Base-by-base conservation (phyloP, 805 yeast genomes). In the Barnettozyma siamensis region DNA sequence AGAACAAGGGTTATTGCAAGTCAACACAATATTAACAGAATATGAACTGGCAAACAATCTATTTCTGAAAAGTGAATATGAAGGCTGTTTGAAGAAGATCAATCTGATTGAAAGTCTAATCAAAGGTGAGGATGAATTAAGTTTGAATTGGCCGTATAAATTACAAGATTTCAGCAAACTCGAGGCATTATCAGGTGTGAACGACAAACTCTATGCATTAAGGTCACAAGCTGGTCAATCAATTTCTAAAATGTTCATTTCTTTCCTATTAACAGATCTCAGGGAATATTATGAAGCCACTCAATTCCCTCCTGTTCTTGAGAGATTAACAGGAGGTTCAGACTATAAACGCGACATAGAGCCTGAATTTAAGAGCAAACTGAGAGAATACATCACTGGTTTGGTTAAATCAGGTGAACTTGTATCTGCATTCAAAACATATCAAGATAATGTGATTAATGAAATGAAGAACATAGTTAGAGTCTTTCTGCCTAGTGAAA, bases 391-490 rank as follows among this genome's bases (percentile, higher is more conserved):
- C 37, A 64, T 88, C 26, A 56, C 63, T 7, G 83, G 83, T 20
- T 66, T 91, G 18, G 66, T 75, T 8, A 71, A 78, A 49, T 73
- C 87, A 34, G 81, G 80, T 19, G 78, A 75, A 48, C 57, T 87
- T 21, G 68, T 74, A 1, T 65, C 73, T 12, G 85, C 94, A 0
- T 79, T 82, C 48, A 67, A 70, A 31, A 55, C 66, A 3, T 88
- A 83, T 57, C 85, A 82, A 51, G 91, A 80, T 19, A 70, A 69
- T 16, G 76, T 85, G n/a, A 66, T 80, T 11, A 65, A 70, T 2
- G 95, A 88, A 50, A 69, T 87, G 40, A 88, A 88, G 58, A 70
- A 73, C 12, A 76, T 88, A 13, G 85, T 89, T 30, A 76, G 85
- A 45, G 64, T 64, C 5, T 67, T 76, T 49, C 57, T 88, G 38